phyloP scores from a whole-genome alignment of 257 asterid genomes.

The Nicotiana obtusifolia region DNA sequence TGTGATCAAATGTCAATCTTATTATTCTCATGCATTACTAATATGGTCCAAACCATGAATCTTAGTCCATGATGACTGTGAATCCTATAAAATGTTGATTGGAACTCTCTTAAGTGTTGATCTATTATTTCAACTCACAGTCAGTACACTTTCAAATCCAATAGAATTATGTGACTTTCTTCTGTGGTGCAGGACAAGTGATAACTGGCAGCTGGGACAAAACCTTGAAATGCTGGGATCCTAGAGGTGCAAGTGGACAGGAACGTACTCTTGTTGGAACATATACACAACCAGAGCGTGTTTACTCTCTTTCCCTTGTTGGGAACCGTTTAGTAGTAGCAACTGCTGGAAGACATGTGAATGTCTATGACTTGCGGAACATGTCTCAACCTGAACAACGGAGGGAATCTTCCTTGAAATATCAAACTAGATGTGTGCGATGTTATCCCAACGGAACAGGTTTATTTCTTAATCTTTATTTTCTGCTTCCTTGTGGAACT shows the following conservation, averaged over 20 bases:
- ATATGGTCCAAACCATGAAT: neutral
- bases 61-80: neutral
- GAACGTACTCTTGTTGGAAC: slow-evolving; percentile 83
- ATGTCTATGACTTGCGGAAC: slow-evolving; percentile 83
- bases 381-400: slow-evolving; percentile 94
- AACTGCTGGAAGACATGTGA: slow-evolving; percentile 97
- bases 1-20: neutral
- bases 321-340: slow-evolving; percentile 90
- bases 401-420: slow-evolving; percentile 91
- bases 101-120: neutral
- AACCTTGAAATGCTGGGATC: slow-evolving; percentile 96
- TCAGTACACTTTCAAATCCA: neutral
- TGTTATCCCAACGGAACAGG: slow-evolving; percentile 98
- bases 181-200: slow-evolving; percentile 65
- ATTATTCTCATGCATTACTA: neutral
- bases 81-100: neutral
- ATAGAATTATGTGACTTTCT: neutral
- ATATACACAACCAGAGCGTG: slow-evolving; percentile 93
- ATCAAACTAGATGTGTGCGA: slow-evolving; percentile 88
- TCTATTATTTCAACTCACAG: neutral
- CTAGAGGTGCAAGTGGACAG: slow-evolving; percentile 94
- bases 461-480: slow-evolving; percentile 20
- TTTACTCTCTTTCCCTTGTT: slow-evolving; percentile 80
- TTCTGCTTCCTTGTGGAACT: slow-evolving; percentile 1
- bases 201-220: slow-evolving; percentile 99